These are phyloP conservation scores for Acanthamoeba castellanii DNA, from an alignment of 208 protist genomes.

Conservation along the genomic window DNA sequence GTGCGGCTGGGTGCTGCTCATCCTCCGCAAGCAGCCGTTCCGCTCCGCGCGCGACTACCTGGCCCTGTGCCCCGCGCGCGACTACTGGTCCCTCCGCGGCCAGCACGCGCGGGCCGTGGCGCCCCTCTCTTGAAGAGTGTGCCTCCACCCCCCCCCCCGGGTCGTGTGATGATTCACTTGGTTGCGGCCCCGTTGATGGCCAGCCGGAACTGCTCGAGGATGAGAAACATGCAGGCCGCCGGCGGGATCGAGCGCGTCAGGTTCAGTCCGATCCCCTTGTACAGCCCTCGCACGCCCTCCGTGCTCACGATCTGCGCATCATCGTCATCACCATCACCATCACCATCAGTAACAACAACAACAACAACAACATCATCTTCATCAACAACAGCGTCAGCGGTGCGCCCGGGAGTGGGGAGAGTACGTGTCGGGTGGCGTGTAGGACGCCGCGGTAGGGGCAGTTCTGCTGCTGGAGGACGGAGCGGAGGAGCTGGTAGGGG, in stretches of 20 bases:
- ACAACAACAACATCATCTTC: no score
- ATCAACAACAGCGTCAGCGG: not conserved
- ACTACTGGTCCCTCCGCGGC: not conserved
- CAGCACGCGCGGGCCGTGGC: no score
- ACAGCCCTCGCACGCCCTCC: not conserved
- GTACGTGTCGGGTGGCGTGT: not conserved
- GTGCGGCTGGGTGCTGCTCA: not conserved
- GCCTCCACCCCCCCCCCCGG: no score
- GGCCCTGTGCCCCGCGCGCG: not conserved
- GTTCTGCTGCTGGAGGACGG: conserved; percentile 15
- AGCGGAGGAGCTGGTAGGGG: conserved; percentile 52
- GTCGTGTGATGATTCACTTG: no score
- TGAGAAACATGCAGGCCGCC: conserved; percentile 45
- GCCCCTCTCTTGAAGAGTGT: not conserved
- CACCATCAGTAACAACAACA: no score
- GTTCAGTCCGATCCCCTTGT: conserved; percentile 45
- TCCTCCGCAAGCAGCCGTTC: conserved; percentile 3
- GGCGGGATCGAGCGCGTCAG: conserved; percentile 32
- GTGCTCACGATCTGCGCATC: not conserved
- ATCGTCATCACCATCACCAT: not conserved
- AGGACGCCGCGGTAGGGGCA: not conserved
- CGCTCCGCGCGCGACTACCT: not conserved
- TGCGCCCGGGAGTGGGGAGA: no score
- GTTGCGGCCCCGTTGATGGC: no score
- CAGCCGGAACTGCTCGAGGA: conserved; percentile 35